phyloP scores from a whole-genome alignment of 163 green algal genomes.

The Trebouxia gelatinosa region DNA sequence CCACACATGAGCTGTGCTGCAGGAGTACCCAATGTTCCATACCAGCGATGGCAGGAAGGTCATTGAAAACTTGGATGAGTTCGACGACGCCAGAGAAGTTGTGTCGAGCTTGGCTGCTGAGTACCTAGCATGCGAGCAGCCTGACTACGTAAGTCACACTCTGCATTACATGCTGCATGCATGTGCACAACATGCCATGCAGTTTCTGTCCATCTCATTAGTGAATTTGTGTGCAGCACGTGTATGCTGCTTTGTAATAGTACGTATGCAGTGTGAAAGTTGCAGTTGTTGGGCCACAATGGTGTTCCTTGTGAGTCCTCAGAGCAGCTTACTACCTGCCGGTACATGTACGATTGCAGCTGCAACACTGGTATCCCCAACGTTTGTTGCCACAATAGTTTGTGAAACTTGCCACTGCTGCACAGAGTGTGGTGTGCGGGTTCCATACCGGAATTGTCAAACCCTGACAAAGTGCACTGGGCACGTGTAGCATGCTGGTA shows the following conservation, averaged over 20 bases:
- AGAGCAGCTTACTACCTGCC: no score
- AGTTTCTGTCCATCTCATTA: background rate
- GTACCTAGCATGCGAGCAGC: constrained; percentile 90
- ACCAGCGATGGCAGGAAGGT: constrained; percentile 47
- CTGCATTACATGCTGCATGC: background rate
- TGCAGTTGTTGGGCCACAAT: no score
- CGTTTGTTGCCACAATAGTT: no score
- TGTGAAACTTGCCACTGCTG: no score
- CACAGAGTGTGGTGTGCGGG: no score
- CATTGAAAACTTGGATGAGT: constrained; percentile 78
- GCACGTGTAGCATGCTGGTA: no score
- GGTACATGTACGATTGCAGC: no score
- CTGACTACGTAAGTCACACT: constrained; percentile 77
- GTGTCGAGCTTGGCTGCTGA: constrained; percentile 79
- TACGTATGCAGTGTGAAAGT: no score
- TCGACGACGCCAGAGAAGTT: constrained; percentile 89
- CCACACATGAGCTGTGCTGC: background rate
- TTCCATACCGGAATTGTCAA: no score
- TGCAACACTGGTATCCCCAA: no score
- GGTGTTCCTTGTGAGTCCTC: no score
- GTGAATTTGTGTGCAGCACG: background rate
- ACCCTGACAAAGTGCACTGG: no score
- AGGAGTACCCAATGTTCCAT: constrained; percentile 74
- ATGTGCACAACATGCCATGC: constrained; percentile 40
- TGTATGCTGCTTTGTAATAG: background rate